Evolutionary conservation across 2,329 filamentous ascomycete genomes (phyloP).

Genomic region (Trichoderma sp.): DNA sequence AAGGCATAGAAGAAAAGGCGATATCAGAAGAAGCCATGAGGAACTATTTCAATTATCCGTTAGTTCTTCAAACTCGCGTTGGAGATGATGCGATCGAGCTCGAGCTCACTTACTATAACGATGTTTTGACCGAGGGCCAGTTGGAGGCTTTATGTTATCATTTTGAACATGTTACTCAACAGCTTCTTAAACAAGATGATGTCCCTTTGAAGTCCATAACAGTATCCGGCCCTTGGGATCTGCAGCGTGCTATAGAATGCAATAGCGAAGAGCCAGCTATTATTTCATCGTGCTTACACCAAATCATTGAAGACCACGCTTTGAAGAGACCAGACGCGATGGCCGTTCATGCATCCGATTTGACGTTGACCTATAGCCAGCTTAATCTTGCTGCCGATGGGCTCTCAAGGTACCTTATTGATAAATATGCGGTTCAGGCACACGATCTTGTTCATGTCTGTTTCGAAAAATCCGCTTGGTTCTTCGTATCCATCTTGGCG

Average conservation of each 20-base stretch:
- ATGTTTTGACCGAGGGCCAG: not conserved
- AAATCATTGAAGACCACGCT: conserved; percentile 15
- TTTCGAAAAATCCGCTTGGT: conserved; percentile 31
- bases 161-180: conserved; percentile 17
- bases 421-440: not conserved
- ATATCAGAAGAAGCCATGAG: conserved; percentile 15
- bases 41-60: conserved; percentile 23
- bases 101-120: conserved; percentile 12
- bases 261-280: conserved; percentile 14
- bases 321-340: not conserved
- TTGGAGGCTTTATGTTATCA: conserved; percentile 18
- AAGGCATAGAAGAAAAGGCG: not conserved
- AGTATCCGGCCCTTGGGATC: not conserved
- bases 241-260: not conserved
- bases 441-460: conserved; percentile 26
- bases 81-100: conserved; percentile 13
- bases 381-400: not conserved
- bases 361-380: conserved; percentile 6
- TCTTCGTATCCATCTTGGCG: conserved; percentile 21
- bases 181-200: conserved; percentile 17
- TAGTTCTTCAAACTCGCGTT: conserved; percentile 19
- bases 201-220: not conserved
- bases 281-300: conserved; percentile 15
- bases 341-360: conserved; percentile 22
- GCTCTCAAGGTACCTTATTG: not conserved